Percentiles rank a stretch among this genome's conserved stretches.
phyloP scores from a whole-genome alignment of 2,329 filamentous ascomycete genomes.

The Raffaelea ambrosiae region DNA sequence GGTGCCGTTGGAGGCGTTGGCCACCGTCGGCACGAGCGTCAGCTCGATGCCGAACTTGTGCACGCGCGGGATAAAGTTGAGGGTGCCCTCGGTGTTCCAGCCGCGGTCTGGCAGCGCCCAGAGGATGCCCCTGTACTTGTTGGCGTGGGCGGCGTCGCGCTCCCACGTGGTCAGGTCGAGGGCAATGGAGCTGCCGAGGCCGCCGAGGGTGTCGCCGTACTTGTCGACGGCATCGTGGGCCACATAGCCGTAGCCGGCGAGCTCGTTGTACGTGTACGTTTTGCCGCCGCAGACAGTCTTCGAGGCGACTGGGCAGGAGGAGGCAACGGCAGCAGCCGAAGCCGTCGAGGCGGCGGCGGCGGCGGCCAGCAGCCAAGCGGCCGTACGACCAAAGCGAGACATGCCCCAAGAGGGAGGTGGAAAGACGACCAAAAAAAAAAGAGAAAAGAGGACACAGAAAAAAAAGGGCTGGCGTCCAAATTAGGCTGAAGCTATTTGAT shows the following conservation, averaged over 20 bases:
- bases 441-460: too few species aligned
- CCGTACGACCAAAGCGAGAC: not conserved
- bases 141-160: conserved; percentile 34
- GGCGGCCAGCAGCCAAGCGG: not conserved
- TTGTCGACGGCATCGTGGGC: conserved; percentile 52
- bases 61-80: conserved; percentile 59
- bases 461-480: too few species aligned
- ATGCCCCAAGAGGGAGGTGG: too few species aligned
- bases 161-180: conserved; percentile 47
- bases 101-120: conserved; percentile 60
- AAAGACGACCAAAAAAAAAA: not conserved
- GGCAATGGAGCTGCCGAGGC: conserved; percentile 58
- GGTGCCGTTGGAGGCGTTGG: conserved; percentile 37
- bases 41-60: conserved; percentile 59
- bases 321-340: not conserved
- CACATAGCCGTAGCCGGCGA: conserved; percentile 59
- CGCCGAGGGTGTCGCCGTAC: conserved; percentile 61
- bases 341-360: not conserved
- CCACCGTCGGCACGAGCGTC: conserved; percentile 30
- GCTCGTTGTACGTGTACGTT: conserved; percentile 55
- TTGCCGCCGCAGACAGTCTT: conserved; percentile 46
- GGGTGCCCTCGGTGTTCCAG: conserved; percentile 65
- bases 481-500: too few species aligned
- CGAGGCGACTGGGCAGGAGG: conserved; percentile 6
- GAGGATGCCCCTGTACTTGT: conserved; percentile 48